Base-by-base conservation (phyloP, 1,284 basidiomycete species). In the Ganoderma resinaceum region DNA sequence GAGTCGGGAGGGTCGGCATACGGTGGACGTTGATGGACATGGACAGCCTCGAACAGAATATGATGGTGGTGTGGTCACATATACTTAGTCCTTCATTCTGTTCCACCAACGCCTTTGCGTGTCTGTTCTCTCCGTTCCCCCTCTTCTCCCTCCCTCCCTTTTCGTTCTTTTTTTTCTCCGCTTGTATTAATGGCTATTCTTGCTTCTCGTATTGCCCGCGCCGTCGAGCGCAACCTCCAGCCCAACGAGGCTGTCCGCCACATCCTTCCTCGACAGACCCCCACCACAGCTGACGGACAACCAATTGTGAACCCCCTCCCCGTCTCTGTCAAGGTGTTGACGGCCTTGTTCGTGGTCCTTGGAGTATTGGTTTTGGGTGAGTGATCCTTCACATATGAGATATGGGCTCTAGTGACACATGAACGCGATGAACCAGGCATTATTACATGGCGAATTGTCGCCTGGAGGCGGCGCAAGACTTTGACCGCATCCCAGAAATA, bases 281-380 rank as follows among this genome's bases (percentile, higher is more conserved):
- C 68, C 52, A 38, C 66, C 52, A 62, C 65, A 67, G 63, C 65
- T 55, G 33, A 73, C 70, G 62, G 65, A 46, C 63, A 49, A 31
- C 69, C 70, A 43, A 65, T 73, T n/a, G 73, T 68, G 38, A 67
- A 69, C 42, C 70, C 70, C 5, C 72, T 80, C 55, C 74, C 78
- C 31, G 74, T 74, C 40, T 77, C 76, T 61, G 71, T 76, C 31
- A 79, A 75, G 72, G 77, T 78, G 26, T 71, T 82, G 57, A 76
- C 76, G 43, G 76, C 73, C 11, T 73, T 81, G 52, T 74, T 79
- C 53, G 77, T 79, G 46, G 63, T 80, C 52, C 73, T 82, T 18
- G 79, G 77, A 26, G 53, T 78, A 14, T 66, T 80, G 66, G 63
- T 81, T 55, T 43, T 82, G 23, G 78, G 82, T 82, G 66, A 64